Percentiles rank a stretch among this genome's conserved stretches.
Conservation (phyloP, 78 protist genomes). For the Bodo saltans region DNA sequence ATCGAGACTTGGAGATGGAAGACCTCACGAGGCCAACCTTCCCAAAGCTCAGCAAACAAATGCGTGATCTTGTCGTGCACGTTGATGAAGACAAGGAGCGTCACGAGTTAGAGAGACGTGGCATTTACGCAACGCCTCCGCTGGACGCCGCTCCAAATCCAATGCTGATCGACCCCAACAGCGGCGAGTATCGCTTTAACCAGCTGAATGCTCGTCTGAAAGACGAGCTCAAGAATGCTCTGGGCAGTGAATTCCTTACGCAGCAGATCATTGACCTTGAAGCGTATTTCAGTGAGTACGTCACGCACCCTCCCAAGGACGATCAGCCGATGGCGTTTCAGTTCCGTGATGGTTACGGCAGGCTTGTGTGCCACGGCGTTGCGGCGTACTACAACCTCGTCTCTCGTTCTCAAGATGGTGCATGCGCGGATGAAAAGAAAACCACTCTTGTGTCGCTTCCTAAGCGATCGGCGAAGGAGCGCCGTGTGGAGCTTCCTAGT, state of each 20-base stretch:
- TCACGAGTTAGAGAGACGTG: no score
- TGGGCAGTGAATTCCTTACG: neutral
- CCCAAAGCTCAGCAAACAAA: neutral
- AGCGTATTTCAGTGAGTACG: neutral
- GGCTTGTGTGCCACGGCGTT: neutral
- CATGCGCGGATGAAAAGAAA: neutral
- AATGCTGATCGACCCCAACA: neutral
- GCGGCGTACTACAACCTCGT: neutral
- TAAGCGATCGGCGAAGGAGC: neutral
- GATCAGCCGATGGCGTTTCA: neutral
- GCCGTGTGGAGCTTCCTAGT: neutral
- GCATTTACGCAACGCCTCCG: no score
- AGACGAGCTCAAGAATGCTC: neutral
- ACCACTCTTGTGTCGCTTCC: neutral
- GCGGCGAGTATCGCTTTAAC: neutral
- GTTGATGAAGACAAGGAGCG: neutral
- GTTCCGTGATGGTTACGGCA: neutral
- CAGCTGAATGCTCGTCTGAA: neutral
- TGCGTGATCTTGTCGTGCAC: neutral
- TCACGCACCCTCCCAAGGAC: neutral
- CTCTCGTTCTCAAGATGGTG: neutral
- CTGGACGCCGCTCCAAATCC: no score
- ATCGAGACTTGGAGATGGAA: no score
- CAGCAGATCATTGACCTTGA: neutral
- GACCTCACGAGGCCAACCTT: neutral